Percentiles rank a stretch among this genome's conserved stretches.
Conservation (phyloP, 345 rosid species). For the Clausena lansium region DNA sequence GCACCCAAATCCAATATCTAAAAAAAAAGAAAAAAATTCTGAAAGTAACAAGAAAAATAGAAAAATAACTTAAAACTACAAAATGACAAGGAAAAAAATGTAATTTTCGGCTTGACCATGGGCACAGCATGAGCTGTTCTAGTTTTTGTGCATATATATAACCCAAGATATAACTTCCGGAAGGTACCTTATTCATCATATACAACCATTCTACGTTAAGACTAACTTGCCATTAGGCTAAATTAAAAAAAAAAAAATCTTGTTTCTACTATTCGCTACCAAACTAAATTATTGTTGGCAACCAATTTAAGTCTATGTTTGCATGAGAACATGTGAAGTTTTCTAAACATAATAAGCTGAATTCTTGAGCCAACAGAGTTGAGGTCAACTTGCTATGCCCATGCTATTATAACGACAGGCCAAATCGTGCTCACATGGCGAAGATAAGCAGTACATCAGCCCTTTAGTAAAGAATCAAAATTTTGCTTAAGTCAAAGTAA, state of each 20-base stretch:
- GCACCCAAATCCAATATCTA: accelerated
- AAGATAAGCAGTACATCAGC: not conserved
- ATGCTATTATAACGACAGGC: not conserved
- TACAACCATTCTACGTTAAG: too few species aligned
- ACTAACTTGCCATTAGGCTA: too few species aligned
- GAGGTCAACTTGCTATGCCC: not conserved
- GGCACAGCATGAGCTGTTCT: too few species aligned
- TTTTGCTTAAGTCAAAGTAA: conserved; percentile 12
- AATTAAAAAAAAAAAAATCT: too few species aligned
- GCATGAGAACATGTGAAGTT: not conserved
- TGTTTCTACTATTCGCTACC: too few species aligned
- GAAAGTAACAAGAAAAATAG: too few species aligned
- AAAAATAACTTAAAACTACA: too few species aligned
- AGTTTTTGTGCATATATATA: too few species aligned
- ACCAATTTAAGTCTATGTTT: not conserved
- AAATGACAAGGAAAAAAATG: too few species aligned
- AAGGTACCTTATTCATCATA: accelerated
- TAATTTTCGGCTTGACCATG: accelerated
- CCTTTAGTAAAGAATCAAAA: not conserved
- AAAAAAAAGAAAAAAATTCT: too few species aligned
- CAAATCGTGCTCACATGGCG: not conserved
- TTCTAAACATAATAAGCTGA: not conserved
- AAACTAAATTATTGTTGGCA: not conserved
- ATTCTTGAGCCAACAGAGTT: not conserved
- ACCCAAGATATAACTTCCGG: too few species aligned